Percentiles rank a stretch among this genome's conserved stretches.
Conservation (phyloP, 2,329 filamentous ascomycete species). For the Ceratocystis albifundus region DNA sequence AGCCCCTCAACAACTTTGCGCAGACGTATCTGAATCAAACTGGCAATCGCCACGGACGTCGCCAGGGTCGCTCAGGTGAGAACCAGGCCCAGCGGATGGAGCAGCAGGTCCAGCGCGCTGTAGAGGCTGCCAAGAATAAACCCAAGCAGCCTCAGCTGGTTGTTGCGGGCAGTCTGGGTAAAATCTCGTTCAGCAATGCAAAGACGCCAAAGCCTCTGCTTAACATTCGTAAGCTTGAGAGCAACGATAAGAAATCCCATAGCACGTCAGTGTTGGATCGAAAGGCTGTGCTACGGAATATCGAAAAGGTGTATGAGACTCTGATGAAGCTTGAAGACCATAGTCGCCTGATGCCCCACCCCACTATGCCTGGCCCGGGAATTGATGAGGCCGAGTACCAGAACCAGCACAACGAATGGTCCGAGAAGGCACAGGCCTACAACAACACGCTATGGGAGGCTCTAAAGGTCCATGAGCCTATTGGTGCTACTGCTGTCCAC, state of each 20-base stretch:
- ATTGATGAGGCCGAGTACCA: constrained; percentile 56
- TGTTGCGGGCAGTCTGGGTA: constrained; percentile 89
- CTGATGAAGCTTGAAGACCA: constrained; percentile 94
- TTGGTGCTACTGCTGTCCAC: constrained; percentile 63
- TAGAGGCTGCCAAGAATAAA: constrained; percentile 93
- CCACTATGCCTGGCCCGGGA: constrained; percentile 33
- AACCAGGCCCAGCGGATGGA: constrained; percentile 99
- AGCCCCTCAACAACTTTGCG: constrained; percentile 89
- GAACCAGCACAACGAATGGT: constrained; percentile 69
- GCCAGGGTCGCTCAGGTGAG: constrained; percentile 72
- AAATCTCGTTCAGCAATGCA: constrained; percentile 97
- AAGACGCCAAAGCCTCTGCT: constrained; percentile 92
- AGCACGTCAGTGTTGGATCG: constrained; percentile 46
- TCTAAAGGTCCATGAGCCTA: constrained; percentile 87
- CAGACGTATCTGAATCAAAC: constrained; percentile 97
- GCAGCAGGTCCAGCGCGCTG: constrained; percentile 92
- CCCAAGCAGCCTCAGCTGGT: constrained; percentile 97
- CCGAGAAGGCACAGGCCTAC: constrained; percentile 55
- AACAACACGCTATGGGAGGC: constrained; percentile 74
- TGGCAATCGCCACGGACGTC: constrained; percentile 65
- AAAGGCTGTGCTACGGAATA: constrained; percentile 72
- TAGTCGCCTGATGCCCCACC: constrained; percentile 60
- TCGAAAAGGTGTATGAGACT: constrained; percentile 76
- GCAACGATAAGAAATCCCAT: constrained; percentile 38
- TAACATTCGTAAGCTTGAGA: constrained; percentile 72